Evolutionary conservation across 1,139 yeast genomes (phyloP).

Genomic region (Yamadazyma spencermartinsiae): DNA sequence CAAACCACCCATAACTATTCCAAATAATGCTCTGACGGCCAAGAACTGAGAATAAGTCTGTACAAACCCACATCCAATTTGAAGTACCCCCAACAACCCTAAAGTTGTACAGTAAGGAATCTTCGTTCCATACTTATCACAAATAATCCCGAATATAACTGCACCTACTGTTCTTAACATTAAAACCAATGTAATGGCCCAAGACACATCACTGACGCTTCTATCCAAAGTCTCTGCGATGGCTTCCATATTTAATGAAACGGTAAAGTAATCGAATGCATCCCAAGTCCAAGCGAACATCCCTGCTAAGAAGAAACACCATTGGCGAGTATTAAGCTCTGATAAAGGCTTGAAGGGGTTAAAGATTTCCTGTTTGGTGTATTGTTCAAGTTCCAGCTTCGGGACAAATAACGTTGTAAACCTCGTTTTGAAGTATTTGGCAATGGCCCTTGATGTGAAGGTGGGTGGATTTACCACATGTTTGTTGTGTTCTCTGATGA

Average conservation of each 20-base stretch:
- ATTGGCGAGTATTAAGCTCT: constrained; percentile 31
- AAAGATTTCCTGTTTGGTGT: constrained; percentile 28
- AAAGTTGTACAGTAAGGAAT: constrained; percentile 39
- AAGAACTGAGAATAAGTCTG: constrained; percentile 37
- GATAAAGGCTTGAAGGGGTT: constrained; percentile 37
- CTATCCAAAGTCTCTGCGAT: constrained; percentile 31
- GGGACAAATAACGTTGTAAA: constrained; percentile 33
- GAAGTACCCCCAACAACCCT: constrained; percentile 31
- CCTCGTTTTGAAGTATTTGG: constrained; percentile 29
- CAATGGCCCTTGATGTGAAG: constrained; percentile 27
- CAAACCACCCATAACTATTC: constrained; percentile 46
- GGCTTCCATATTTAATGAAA: constrained; percentile 31
- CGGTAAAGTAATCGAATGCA: constrained; percentile 41
- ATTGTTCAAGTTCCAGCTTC: constrained; percentile 28
- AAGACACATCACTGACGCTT: constrained; percentile 32
- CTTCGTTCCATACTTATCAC: constrained; percentile 38
- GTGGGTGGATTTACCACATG: constrained; percentile 35
- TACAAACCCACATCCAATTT: constrained; percentile 44
- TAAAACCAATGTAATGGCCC: constrained; percentile 48
- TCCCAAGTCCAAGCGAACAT: constrained; percentile 47
- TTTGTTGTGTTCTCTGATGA: constrained; percentile 24
- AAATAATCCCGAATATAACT: constrained; percentile 36
- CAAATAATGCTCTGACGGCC: constrained; percentile 42
- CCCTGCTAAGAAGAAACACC: constrained; percentile 38
- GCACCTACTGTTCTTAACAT: constrained; percentile 49